Base-by-base conservation (phyloP, 805 yeast species). In the Metschnikowia noctiluminum region DNA sequence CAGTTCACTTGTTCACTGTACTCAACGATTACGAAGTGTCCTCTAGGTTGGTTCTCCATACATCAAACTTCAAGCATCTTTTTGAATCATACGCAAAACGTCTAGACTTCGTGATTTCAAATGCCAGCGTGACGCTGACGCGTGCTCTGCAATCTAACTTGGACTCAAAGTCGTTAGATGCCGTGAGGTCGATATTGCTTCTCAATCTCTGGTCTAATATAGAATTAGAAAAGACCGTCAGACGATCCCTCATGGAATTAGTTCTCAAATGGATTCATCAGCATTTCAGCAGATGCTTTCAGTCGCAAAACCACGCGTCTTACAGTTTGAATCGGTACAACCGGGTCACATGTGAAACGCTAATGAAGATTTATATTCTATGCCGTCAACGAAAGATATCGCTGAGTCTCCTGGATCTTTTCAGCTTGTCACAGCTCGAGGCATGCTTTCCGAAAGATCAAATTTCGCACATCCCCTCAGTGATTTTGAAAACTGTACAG, bases 21-120 rank as follows among this genome's bases (percentile, higher is more conserved):
- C 47, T 70, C 14, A 68, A 67, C 48, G 75, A 71, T 53, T 63
- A 64, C 49, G 75, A 70, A 40, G 53, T 70, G 11, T 50, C 68
- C 10, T 44, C 53, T 16, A 68, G 66, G 45, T 52, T 70, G 37
- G 55, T 58, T n/a, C 45, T 66, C 2, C 60, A 60, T 42, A 44
- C 62, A 6, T 47, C 55, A 7, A 54, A 52, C 16, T 47, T 53
- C 42, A 62, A 59, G 40, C 59, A 69, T 16, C 61, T 57, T 31
- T 61, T 72, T 32, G 74, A 70, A 41, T 58, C 63, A 27, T 52
- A 55, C 14, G 60, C 68, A 27, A 54, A 69, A 41, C 67, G 63
- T 49, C 41, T 70, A 7, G 69, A 71, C 65, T 68, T 64, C 44
- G 42, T 42, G 12, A 35, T 43, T 27, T 15, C 40, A 4, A 13